Evolutionary conservation across 768 basidiomycete genomes (phyloP).

Genomic region (Boletus rubropictus): DNA sequence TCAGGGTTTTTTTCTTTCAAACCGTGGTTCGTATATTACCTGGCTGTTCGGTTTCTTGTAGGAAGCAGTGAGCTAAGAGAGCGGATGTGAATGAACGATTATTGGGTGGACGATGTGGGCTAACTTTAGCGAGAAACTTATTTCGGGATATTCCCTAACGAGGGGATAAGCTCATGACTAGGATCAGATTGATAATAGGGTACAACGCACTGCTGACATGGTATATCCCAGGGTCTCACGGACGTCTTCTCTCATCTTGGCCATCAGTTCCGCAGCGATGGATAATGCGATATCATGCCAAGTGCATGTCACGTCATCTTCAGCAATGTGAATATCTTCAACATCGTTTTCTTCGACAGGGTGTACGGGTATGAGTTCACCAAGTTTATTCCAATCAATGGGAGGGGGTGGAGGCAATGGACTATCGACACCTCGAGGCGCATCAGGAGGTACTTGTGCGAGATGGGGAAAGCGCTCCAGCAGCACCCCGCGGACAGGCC

Average conservation of each 20-base stretch:
- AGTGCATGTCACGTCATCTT: slow-evolving; percentile 39
- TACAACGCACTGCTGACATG: slow-evolving; percentile 73
- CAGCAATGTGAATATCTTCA: slow-evolving; percentile 9
- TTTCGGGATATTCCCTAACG: slow-evolving; percentile 82
- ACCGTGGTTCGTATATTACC: slow-evolving; percentile 35
- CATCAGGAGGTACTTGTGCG: slow-evolving; percentile 58
- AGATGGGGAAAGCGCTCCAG: slow-evolving; percentile 76
- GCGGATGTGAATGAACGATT: slow-evolving; percentile 1
- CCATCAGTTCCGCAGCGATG: slow-evolving; percentile 84
- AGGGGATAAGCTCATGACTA: neutral
- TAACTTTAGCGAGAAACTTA: slow-evolving; percentile 91
- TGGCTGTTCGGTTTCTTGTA: slow-evolving; percentile 89
- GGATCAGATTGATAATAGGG: neutral
- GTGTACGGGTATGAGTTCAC: slow-evolving; percentile 58
- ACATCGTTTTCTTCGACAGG: slow-evolving; percentile 25
- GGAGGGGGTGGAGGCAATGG: slow-evolving; percentile 69
- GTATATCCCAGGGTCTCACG: slow-evolving; percentile 76
- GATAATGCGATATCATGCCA: slow-evolving; percentile 94
- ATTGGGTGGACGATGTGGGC: slow-evolving; percentile 4
- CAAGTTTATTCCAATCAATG: slow-evolving; percentile 53
- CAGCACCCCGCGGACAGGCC: slow-evolving; percentile 68
- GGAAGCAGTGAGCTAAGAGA: slow-evolving; percentile 70
- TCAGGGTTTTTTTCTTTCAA: slow-evolving; percentile 1
- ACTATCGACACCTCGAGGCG: slow-evolving; percentile 67
- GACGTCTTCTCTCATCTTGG: slow-evolving; percentile 64